Evolutionary conservation across 306 rosid genomes (phyloP).

Genomic region (Ormosia semicastrata): DNA sequence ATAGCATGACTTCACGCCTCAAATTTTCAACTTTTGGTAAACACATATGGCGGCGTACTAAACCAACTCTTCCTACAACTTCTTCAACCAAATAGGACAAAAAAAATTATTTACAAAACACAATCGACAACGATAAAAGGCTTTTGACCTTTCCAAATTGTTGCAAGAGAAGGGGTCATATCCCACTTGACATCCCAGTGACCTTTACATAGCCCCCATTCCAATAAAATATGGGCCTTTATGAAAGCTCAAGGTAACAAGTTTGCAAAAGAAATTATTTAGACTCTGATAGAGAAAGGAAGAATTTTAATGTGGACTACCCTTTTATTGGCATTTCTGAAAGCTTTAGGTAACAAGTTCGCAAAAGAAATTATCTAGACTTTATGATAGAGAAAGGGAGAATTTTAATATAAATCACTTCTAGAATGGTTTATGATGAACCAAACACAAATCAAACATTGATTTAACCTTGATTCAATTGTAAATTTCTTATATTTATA

Average conservation of each 20-base stretch:
- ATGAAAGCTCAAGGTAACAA: not conserved
- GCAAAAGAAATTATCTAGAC: not conserved
- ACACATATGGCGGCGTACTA: not conserved
- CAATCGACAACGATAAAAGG: not conserved
- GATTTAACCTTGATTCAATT: too few relatives aligned
- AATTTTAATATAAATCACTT: too few relatives aligned
- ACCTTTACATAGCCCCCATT: not conserved
- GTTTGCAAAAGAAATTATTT: not conserved
- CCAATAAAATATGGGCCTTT: not conserved
- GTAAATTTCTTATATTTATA: too few relatives aligned
- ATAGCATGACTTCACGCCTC: not conserved
- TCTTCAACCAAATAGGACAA: not conserved
- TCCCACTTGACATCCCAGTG: not conserved
- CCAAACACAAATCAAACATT: too few relatives aligned
- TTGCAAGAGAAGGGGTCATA: slow-evolving; percentile 11
- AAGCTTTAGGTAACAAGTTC: not conserved
- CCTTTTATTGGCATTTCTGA: too few relatives aligned
- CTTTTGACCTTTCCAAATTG: slow-evolving; percentile 21
- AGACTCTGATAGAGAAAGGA: not conserved
- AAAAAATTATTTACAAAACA: not conserved
- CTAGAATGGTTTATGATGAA: too few relatives aligned
- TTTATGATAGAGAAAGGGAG: not conserved
- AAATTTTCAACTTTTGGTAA: not conserved
- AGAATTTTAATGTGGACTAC: too few relatives aligned
- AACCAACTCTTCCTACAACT: not conserved